Conservation (phyloP, 2,329 filamentous ascomycete species). For the Penicillium freii region DNA sequence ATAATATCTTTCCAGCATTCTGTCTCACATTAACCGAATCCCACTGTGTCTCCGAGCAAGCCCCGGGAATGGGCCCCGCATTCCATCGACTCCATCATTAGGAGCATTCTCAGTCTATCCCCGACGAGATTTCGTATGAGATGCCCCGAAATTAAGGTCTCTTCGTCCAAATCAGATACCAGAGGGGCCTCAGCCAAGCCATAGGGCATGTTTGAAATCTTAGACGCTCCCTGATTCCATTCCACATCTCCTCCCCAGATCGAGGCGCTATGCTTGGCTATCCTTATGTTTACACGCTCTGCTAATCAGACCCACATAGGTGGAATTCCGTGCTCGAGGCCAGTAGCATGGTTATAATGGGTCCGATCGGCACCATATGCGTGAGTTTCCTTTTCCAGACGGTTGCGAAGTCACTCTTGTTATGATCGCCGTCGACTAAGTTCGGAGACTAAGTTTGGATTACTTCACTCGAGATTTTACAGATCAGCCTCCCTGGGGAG, state of each 20-base stretch:
- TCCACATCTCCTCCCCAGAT: constrained; percentile 18
- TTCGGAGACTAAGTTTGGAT: constrained; percentile 10
- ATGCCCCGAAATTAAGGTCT: not conserved
- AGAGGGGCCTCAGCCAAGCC: not conserved
- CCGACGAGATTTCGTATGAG: constrained; percentile 1
- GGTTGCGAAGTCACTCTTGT: constrained; percentile 6
- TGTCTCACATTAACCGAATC: not conserved
- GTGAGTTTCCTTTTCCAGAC: not conserved
- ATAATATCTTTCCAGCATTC: not conserved
- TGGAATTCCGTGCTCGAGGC: not conserved
- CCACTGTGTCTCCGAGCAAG: constrained; percentile 6
- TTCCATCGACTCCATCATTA: constrained; percentile 17
- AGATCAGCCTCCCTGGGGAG: not conserved
- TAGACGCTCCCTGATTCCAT: constrained; percentile 13
- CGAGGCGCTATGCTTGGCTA: constrained; percentile 16
- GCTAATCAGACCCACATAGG: not conserved
- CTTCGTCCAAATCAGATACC: not conserved
- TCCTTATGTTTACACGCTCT: constrained; percentile 15
- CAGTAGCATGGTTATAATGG: constrained; percentile 17
- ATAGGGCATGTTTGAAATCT: not conserved
- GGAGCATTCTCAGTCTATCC: constrained; percentile 13
- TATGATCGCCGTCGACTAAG: constrained; percentile 13
- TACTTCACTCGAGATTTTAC: not conserved
- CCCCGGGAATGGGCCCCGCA: constrained; percentile 20
- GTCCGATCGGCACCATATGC: constrained; percentile 20